Evolutionary conservation across 176 grass and related monocot species (phyloP).

Genomic region (Rhynchospora breviuscula): DNA sequence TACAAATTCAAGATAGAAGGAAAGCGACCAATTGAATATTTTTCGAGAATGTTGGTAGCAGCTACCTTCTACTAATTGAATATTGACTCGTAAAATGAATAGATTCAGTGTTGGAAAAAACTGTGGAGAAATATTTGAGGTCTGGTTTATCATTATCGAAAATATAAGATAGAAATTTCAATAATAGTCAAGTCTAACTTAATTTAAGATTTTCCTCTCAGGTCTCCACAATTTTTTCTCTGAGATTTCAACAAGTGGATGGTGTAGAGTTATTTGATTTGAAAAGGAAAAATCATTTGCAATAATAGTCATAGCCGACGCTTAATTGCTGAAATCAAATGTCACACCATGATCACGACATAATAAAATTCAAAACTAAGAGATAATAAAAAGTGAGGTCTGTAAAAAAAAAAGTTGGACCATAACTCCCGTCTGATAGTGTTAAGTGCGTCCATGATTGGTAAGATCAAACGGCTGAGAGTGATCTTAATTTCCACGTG

Average conservation of each 20-base stretch:
- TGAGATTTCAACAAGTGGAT: not conserved
- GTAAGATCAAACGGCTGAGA: not conserved
- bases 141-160: too few relatives aligned
- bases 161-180: not conserved
- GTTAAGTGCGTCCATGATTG: not conserved
- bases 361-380: not conserved
- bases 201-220: not conserved
- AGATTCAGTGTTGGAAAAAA: too few relatives aligned
- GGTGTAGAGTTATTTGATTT: not conserved
- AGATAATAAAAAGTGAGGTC: not conserved
- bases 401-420: too few relatives aligned
- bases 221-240: not conserved
- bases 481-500: not conserved
- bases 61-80: too few relatives aligned
- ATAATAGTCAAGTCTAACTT: not conserved
- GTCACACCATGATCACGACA: not conserved
- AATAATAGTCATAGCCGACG: not conserved
- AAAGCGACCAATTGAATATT: too few relatives aligned
- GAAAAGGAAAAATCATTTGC: not conserved
- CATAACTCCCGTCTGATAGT: not conserved
- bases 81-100: too few relatives aligned
- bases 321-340: not conserved
- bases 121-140: too few relatives aligned
- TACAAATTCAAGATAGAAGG: too few relatives aligned
- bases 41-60: too few relatives aligned